These are phyloP conservation scores for Ceriops zippeliana DNA, from an alignment of 345 rosid species.

Conservation along the genomic window DNA sequence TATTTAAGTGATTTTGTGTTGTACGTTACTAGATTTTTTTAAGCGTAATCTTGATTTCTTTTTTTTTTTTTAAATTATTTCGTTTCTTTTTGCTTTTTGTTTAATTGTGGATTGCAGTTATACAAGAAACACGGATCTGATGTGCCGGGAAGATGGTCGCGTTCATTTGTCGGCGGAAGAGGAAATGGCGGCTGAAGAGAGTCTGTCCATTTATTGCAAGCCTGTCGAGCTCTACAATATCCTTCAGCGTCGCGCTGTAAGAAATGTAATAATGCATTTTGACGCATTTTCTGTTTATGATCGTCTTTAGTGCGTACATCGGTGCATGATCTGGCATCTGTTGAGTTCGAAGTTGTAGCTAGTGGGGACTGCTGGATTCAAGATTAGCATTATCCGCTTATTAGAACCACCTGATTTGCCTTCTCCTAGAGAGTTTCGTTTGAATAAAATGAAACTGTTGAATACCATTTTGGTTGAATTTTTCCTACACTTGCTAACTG, in stretches of 20 bases:
- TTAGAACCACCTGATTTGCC: no score
- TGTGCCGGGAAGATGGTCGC: constrained; percentile 89
- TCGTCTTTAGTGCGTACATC: no score
- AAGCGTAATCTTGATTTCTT: neutral
- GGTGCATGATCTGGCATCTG: no score
- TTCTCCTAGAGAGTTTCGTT: no score
- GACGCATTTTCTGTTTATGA: neutral
- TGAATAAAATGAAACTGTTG: no score
- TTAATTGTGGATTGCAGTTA: constrained; percentile 32
- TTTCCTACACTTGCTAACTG: no score
- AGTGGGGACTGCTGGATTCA: no score
- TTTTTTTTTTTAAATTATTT: neutral
- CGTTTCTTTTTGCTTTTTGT: neutral
- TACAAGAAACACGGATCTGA: constrained; percentile 81
- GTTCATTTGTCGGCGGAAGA: constrained; percentile 78
- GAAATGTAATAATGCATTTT: constrained; percentile 46
- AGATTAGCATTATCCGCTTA: no score
- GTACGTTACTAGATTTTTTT: neutral
- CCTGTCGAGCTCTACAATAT: constrained; percentile 97
- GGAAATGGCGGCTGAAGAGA: constrained; percentile 87
- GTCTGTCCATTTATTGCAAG: constrained; percentile 79
- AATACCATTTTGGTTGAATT: no score
- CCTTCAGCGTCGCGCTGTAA: constrained; percentile 78
- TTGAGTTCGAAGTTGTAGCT: no score
- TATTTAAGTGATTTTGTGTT: no score